A percentile compares a stretch with the other conserved stretches of the same genome.
Evolutionary conservation across 208 protist genomes (phyloP).

Genomic region (Acanthamoeba castellanii): DNA sequence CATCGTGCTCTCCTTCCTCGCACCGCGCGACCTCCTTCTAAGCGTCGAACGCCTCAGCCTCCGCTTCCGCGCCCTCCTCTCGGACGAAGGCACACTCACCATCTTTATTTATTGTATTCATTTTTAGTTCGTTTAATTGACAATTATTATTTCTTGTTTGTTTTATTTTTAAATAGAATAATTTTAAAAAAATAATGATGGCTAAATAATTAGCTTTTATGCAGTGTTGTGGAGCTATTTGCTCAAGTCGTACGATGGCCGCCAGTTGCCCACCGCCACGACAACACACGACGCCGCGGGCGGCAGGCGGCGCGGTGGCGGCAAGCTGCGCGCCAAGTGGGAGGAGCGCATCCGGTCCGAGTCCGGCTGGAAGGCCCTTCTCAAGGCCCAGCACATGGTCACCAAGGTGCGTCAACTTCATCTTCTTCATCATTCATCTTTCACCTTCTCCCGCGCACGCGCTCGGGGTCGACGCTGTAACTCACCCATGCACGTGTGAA

Average conservation of each 20-base stretch:
- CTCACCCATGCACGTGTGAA: neutral
- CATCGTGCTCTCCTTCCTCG: conserved; percentile 21
- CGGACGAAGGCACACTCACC: neutral
- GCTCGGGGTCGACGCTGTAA: neutral
- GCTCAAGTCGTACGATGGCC: neutral
- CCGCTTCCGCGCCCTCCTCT: neutral
- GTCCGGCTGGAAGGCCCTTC: conserved; percentile 38
- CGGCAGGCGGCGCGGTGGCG: neutral
- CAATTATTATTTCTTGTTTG: neutral
- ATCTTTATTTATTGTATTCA: neutral
- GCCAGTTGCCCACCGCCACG: neutral
- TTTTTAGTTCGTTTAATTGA: neutral
- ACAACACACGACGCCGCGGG: neutral
- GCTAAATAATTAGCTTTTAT: neutral
- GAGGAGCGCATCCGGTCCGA: neutral
- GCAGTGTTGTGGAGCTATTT: conserved; percentile 40
- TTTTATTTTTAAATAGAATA: neutral
- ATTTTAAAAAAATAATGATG: neutral
- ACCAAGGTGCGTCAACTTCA: neutral
- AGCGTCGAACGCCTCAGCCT: conserved; percentile 1
- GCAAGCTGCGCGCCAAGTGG: conserved; percentile 2
- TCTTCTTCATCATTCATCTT: neutral
- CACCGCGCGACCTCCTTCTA: neutral
- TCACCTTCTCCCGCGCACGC: neutral
- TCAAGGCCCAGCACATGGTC: conserved; percentile 33